Evolutionary conservation across 2,329 filamentous ascomycete species (phyloP).

Genomic region (Neofusicoccum umdonicola): DNA sequence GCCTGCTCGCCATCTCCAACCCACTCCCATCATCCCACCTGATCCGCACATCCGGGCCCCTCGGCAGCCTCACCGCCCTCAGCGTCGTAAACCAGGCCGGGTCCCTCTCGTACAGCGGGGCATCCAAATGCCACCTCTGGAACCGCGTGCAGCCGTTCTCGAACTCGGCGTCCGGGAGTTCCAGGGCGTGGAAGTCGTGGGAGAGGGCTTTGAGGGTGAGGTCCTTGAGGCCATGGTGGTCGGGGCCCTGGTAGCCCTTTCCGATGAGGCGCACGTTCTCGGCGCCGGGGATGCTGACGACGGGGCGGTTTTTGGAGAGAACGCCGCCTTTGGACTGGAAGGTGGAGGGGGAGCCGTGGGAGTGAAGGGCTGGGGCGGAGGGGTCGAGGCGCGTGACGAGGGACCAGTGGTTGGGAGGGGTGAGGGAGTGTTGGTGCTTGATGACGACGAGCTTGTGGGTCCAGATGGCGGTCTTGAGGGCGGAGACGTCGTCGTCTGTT

Average conservation of each 20-base stretch:
- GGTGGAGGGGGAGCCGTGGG: slow-evolving; percentile 42
- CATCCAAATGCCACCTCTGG: slow-evolving; percentile 20
- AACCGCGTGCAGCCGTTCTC: slow-evolving; percentile 19
- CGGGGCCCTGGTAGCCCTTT: slow-evolving; percentile 2
- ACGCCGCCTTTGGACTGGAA: slow-evolving; percentile 40
- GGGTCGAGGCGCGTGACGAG: slow-evolving; percentile 46
- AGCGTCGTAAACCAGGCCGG: slow-evolving; percentile 8
- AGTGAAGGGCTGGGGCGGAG: slow-evolving; percentile 41
- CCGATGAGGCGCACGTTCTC: slow-evolving; percentile 20
- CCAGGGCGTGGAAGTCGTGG: background rate
- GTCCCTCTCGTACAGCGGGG: slow-evolving; percentile 16
- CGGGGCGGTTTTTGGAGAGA: slow-evolving; percentile 18
- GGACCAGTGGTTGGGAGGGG: slow-evolving; percentile 47
- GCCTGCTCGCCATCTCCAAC: background rate
- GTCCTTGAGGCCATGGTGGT: background rate
- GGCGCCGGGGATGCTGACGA: too few relatives aligned
- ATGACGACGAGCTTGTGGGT: slow-evolving; percentile 45
- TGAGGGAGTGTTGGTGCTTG: slow-evolving; percentile 43
- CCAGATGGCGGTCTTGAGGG: slow-evolving; percentile 42
- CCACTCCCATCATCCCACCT: background rate
- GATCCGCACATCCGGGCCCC: background rate
- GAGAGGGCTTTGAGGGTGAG: slow-evolving; percentile 6
- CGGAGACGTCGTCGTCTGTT: slow-evolving; percentile 37
- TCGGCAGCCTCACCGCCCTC: background rate
- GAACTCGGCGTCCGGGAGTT: slow-evolving; percentile 10